Base-by-base conservation (phyloP, 768 basidiomycete species). In the Coprinellus aureogranulatus region DNA sequence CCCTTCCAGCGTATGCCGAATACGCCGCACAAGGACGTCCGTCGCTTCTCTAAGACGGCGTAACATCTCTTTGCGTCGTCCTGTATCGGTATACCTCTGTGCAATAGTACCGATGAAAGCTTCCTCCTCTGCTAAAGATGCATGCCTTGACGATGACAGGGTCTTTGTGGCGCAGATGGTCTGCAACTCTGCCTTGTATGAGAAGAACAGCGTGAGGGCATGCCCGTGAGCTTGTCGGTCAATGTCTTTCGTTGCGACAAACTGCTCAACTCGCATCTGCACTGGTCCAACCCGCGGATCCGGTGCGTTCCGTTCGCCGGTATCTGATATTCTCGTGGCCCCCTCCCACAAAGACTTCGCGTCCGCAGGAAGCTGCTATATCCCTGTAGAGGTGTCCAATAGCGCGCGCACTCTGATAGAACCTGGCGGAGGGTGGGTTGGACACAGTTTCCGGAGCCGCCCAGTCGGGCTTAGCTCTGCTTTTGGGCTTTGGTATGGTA, bases 71-170 rank as follows among this genome's bases (percentile, higher is more conserved):
- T 70, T 77, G 22, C 86, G 75, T 57, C 72, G 76, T 9, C 83
- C 75, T 14, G 79, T 78, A 61, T 87, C 84, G 0, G 84, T 80
- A 14, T 75, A 81, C 57, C 85, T 85, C 20, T 85, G 84, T 0
- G 81, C 72, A 57, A 89, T 89, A 0, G 87, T 87, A 0, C 88
- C 88, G 18, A 88, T 67, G 2, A 86, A 68, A 0, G 80, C 84
- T 66, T 88, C 88, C 63, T 83, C 85, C 62, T 89, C 86, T 9
- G 79, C 80, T 1, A 88, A 34, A 34, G 73, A 71, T 1, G 74
- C 71, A 2, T 67, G 69, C 28, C 72, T 73, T 16, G 66, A 61
- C 49, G 73, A 70, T 1, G 79, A 81, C 0, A 86, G 69, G 1
- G 78, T 77, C 65, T 82, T 71, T 16, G 71, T 66, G 26, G 70